Evolutionary conservation across 2,329 filamentous ascomycete species (phyloP), one percentile per base, ranked within the genome.

Genomic region (Aspergillus hortae): DNA sequence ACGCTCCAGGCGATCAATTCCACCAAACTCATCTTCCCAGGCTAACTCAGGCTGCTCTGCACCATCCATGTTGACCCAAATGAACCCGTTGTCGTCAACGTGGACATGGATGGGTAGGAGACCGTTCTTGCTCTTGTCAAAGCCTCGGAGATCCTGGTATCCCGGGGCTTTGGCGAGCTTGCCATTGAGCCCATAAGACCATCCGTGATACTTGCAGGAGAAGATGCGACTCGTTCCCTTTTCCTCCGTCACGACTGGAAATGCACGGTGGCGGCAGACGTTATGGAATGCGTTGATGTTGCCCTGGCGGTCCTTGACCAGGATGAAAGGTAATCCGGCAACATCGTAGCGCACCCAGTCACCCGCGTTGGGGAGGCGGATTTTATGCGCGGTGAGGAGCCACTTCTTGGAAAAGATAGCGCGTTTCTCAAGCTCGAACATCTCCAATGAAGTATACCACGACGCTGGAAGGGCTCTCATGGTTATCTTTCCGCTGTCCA

Each of bases 231-330:
- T 71, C 46, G 74, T 74, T 2, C 82, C 82, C 19, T 74, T 61
- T 1, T 75, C 69, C 43, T 74, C 70, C 1, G 73, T 75, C 11
- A 83, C 79, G 6, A 84, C 74, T 4, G 80, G 80, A 57, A 78
- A 84, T 12, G 81, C 81, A 5, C 81, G 77, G 63, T 84, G 82
- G 10, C 81, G 69, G 68, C 82, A 84, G 49, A 83, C 71, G 60
- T 84, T 84, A 69, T 84, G 82, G 65, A 84, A 83, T 21, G 73
- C 81, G 55, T 81, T 79, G 65, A 84, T 77, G 5, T 75, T 74
- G 9, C 76, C 76, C 7, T 77, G 68, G 23, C 77, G 74, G 60
- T 83, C 80, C 14, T 68, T 68, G 48, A 74, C 70, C 10, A 84
- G 65, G 58, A 85, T 68, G 63, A 85, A 80, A 21, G 80, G 72